Evolutionary conservation across 805 yeast species (phyloP), one percentile per base, ranked within the genome.

Genomic region (Suhomyces sp.): DNA sequence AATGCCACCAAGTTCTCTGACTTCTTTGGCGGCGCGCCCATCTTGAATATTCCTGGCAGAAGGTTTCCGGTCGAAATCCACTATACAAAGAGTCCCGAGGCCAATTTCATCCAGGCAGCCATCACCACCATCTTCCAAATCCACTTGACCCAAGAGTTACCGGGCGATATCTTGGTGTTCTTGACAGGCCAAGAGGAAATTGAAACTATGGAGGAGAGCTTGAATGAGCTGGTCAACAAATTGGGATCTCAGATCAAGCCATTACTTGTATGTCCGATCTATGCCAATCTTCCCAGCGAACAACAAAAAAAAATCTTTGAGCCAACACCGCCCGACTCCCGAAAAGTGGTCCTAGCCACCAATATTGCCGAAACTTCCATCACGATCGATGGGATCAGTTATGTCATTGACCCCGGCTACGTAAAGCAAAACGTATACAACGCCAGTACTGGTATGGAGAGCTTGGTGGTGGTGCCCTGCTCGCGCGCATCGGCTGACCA

Each of bases 161-260:
- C 83, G 0, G 97, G 97, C 3, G 99, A 94, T 65, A 88, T 93
- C 13, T 71, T 94, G 25, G 96, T 93, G 1, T 93, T 93, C 66
- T 69, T 93, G 47, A 94, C 98, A 0, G 99, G 99, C 37, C 98
- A 94, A 66, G 98, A 93, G 51, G 99, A 93, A 62, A 94, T 94
- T 53, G 98, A 94, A 60, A 76, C 82, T 2, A 79, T 86, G 79
- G 89, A 85, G 44, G 93, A 87, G 49, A 82, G 81, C 46, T 65
- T 92, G 19, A 67, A 76, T 5, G 92, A 87, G n/a, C 85, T 93
- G 0, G 72, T 82, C 43, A 69, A 68, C 6, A 85, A 82, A 57
- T 63, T 92, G 20, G 92, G 92, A 0, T 65, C 77, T 2, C 78
- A 76, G 50, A 78, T 84, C 57, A 80, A 75, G 24, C 87, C 83